A percentile compares a stretch with the other conserved stretches of the same genome.
phyloP scores from a whole-genome alignment of 2,329 filamentous ascomycete genomes.

The Sclerotiophoma versabilis region DNA sequence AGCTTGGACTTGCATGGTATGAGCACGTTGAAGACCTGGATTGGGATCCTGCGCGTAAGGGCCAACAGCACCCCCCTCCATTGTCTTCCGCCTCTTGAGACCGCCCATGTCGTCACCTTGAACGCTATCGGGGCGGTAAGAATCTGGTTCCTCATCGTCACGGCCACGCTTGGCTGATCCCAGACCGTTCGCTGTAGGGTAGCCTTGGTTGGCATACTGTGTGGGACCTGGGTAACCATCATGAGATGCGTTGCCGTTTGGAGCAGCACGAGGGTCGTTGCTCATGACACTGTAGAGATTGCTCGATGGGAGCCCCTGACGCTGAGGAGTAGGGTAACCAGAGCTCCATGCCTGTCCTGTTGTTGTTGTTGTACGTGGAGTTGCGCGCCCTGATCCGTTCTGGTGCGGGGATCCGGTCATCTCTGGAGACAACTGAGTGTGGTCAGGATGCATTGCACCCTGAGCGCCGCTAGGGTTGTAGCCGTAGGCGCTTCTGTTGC shows the following conservation, averaged over 20 bases:
- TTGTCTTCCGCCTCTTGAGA: constrained; percentile 81
- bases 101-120: constrained; percentile 66
- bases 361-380: constrained; percentile 77
- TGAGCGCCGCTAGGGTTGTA: constrained; percentile 74
- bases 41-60: constrained; percentile 43
- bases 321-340: constrained; percentile 81
- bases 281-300: constrained; percentile 90
- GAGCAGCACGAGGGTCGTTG: constrained; percentile 73
- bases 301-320: constrained; percentile 72
- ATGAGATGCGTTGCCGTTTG: constrained; percentile 69
- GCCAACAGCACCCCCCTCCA: constrained; percentile 56
- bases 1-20: constrained; percentile 37
- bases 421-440: constrained; percentile 79
- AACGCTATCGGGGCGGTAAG: constrained; percentile 67
- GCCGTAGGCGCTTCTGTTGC: constrained; percentile 76
- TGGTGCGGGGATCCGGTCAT: constrained; percentile 86
- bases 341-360: constrained; percentile 72
- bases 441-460: constrained; percentile 72
- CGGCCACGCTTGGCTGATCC: constrained; percentile 67
- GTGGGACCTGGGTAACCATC: constrained; percentile 74
- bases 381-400: constrained; percentile 81
- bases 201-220: constrained; percentile 67
- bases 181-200: constrained; percentile 68
- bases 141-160: constrained; percentile 70
- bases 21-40: constrained; percentile 42